These are phyloP conservation scores for Atkinsonella texensis DNA, from an alignment of 2,329 filamentous ascomycete species.

Conservation along the genomic window DNA sequence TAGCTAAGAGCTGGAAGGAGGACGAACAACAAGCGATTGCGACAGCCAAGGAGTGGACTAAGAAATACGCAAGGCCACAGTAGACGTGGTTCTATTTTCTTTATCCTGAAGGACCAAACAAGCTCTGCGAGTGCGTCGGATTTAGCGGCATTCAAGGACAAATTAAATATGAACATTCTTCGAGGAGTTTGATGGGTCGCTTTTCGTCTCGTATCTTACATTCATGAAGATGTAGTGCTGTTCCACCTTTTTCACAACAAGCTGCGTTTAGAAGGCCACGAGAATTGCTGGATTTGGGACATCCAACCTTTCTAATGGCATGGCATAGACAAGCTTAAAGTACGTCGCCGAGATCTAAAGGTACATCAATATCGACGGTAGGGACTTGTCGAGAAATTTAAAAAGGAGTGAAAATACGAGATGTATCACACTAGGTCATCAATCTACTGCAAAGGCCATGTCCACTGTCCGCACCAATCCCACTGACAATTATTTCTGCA, in stretches of 20 bases:
- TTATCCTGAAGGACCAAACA: neutral
- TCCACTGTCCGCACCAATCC: neutral
- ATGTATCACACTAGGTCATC: too few species aligned
- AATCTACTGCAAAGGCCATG: too few species aligned
- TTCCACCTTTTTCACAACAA: neutral
- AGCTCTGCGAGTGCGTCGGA: constrained; percentile 1
- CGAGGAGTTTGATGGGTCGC: constrained; percentile 12
- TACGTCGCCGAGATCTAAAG: neutral
- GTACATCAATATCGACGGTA: too few species aligned
- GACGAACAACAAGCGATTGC: constrained; percentile 85
- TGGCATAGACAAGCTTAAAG: constrained; percentile 1
- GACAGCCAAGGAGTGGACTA: constrained; percentile 87
- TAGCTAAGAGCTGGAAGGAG: constrained; percentile 97
- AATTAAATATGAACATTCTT: constrained; percentile 11
- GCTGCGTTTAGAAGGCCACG: neutral
- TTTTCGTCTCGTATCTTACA: neutral
- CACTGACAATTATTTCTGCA: neutral
- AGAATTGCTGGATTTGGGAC: constrained; percentile 5
- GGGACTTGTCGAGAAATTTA: too few species aligned
- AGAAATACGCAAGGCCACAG: constrained; percentile 56
- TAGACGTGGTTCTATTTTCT: constrained; percentile 7
- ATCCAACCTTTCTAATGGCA: constrained; percentile 1
- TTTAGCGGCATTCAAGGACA: constrained; percentile 6
- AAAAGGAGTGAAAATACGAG: too few species aligned
- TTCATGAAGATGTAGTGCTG: neutral